Evolutionary conservation across 495 filamentous ascomycete species (phyloP).

Genomic region (Friedmanniomyces simplex): DNA sequence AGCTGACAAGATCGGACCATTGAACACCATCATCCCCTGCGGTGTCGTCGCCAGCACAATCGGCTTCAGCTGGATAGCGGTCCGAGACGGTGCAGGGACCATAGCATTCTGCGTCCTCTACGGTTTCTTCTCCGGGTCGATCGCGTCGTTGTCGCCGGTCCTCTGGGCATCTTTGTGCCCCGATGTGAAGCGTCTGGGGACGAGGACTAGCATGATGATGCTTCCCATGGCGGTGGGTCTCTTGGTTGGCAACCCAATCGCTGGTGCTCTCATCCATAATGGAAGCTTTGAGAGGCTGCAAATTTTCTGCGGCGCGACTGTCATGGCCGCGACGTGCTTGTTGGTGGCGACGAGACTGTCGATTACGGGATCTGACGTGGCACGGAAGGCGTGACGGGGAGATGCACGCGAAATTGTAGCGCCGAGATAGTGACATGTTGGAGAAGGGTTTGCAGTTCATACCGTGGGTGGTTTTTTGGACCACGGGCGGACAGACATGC

Average conservation of each 20-base stretch:
- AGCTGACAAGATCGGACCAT: slow-evolving; percentile 50
- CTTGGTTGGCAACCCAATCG: slow-evolving; percentile 63
- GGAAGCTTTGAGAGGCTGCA: not conserved
- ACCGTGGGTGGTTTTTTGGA: too few species aligned
- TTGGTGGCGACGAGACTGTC: not conserved
- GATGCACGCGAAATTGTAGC: too few species aligned
- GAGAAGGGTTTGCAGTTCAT: too few species aligned
- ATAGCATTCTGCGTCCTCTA: slow-evolving; percentile 49
- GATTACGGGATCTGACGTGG: not conserved
- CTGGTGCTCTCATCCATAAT: slow-evolving; percentile 34
- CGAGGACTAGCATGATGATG: slow-evolving; percentile 70
- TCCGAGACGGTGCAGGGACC: slow-evolving; percentile 38
- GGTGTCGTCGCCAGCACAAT: slow-evolving; percentile 25
- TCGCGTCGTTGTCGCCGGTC: slow-evolving; percentile 45
- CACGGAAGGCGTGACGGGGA: not conserved
- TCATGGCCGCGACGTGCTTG: not conserved
- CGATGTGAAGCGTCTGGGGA: slow-evolving; percentile 55
- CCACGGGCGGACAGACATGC: too few species aligned
- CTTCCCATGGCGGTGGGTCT: slow-evolving; percentile 60
- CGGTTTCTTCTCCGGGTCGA: slow-evolving; percentile 53
- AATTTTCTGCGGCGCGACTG: not conserved
- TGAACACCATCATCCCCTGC: slow-evolving; percentile 36
- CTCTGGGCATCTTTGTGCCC: slow-evolving; percentile 47
- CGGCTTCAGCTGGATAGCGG: slow-evolving; percentile 47
- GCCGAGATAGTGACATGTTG: too few species aligned